Conservation (phyloP, 2,329 filamentous ascomycete species). For the Talaromyces sp. region DNA sequence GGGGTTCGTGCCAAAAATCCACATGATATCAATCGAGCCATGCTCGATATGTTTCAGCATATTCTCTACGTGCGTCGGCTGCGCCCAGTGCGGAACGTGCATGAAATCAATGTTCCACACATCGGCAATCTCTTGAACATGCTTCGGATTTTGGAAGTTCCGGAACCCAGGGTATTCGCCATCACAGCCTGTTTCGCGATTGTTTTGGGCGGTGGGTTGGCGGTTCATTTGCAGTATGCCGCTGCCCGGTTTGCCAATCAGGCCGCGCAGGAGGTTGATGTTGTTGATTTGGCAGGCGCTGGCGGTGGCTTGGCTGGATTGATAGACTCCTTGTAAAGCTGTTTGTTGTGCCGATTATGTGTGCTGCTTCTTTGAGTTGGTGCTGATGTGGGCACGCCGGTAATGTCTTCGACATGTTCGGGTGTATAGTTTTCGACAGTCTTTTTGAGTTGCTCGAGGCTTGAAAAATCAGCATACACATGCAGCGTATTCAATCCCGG, state of each 20-base stretch:
- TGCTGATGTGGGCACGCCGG: conserved; percentile 34
- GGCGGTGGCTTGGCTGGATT: conserved; percentile 44
- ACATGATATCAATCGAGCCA: conserved; percentile 40
- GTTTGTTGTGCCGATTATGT: conserved; percentile 37
- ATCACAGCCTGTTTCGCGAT: conserved; percentile 41
- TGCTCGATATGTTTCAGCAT: conserved; percentile 38
- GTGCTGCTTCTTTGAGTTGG: conserved; percentile 33
- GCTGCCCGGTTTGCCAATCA: conserved; percentile 37
- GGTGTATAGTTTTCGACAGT: conserved; percentile 35
- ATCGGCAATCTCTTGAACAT: conserved; percentile 39
- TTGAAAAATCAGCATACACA: conserved; percentile 28
- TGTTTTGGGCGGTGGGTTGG: conserved; percentile 44
- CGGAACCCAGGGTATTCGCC: conserved; percentile 42
- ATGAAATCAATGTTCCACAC: conserved; percentile 39
- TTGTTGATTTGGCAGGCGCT: conserved; percentile 44
- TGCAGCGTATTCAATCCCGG: conserved; percentile 40
- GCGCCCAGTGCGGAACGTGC: conserved; percentile 40
- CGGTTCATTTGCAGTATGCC: conserved; percentile 44
- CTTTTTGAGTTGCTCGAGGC: conserved; percentile 28
- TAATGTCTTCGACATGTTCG: conserved; percentile 35
- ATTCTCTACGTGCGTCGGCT: conserved; percentile 40
- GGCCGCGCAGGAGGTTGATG: conserved; percentile 40
- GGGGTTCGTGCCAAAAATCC: conserved; percentile 42
- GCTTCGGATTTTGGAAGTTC: conserved; percentile 35
- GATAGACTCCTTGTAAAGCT: conserved; percentile 43